These are phyloP conservation scores for Sphaerulina populicola DNA, from an alignment of 2,329 filamentous ascomycete genomes.

Conservation along the genomic window DNA sequence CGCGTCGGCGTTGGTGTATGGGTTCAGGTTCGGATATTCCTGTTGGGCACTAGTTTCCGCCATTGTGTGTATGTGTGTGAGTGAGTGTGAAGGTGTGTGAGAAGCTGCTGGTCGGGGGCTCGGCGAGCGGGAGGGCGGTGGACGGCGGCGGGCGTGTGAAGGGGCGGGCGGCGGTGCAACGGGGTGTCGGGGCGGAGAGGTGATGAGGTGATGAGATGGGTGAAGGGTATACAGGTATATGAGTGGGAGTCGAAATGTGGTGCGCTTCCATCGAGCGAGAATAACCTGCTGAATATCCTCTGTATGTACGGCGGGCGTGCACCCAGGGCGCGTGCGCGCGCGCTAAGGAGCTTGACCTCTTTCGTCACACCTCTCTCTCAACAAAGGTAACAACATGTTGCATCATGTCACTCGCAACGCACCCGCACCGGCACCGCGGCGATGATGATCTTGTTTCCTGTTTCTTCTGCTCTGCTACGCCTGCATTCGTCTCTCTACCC, in stretches of 20 bases:
- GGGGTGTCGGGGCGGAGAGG: background rate
- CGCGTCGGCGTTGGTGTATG: conserved; percentile 17
- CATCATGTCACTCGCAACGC: background rate
- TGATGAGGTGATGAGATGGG: too few species aligned
- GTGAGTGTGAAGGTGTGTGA: too few species aligned
- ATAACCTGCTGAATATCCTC: too few species aligned
- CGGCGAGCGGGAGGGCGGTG: background rate
- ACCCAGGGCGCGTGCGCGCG: too few species aligned
- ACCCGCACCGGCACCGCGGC: too few species aligned
- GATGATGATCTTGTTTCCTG: too few species aligned
- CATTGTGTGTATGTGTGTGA: conserved; percentile 10
- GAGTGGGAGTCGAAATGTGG: too few species aligned
- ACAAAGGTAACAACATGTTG: too few species aligned
- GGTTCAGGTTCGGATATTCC: conserved; percentile 32
- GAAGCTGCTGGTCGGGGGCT: conserved; percentile 2
- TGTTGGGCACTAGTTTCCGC: conserved; percentile 23
- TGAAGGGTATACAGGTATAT: too few species aligned
- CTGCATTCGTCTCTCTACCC: background rate
- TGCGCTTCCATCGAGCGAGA: too few species aligned
- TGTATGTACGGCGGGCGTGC: too few species aligned
- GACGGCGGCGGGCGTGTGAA: background rate
- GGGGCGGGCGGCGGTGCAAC: background rate
- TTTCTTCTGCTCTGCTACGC: background rate
- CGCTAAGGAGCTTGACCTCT: background rate
- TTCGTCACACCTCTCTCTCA: too few species aligned